Evolutionary conservation across 306 rosid species (phyloP).

Genomic region (Prunus padus): DNA sequence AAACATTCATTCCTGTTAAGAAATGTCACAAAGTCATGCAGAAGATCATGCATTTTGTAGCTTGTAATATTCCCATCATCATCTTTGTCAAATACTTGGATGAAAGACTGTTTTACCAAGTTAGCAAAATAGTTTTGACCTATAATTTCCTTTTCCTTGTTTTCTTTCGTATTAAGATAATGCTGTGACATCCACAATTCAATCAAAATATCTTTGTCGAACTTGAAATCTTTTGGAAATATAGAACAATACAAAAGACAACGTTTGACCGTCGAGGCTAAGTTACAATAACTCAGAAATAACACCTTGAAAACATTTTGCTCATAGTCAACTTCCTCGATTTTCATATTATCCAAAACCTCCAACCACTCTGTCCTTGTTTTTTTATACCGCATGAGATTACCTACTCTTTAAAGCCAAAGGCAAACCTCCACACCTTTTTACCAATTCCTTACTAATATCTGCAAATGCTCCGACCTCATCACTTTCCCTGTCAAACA

Average conservation of each 20-base stretch:
- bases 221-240: neutral
- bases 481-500: neutral
- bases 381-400: neutral
- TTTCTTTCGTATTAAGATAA: neutral
- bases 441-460: neutral
- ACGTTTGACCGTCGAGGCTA: neutral
- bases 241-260: conserved; percentile 1
- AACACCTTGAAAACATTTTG: neutral
- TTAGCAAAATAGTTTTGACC: neutral
- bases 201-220: neutral
- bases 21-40: neutral
- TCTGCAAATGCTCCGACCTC: neutral
- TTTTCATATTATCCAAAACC: conserved; percentile 5
- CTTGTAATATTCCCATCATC: no score
- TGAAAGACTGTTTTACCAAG: neutral
- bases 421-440: neutral
- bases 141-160: neutral
- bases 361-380: neutral
- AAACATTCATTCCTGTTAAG: neutral
- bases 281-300: neutral
- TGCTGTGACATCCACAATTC: neutral
- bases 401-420: conserved; percentile 10
- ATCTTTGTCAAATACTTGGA: neutral
- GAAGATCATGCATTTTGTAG: neutral
- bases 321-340: neutral